Evolutionary conservation across 2,329 filamentous ascomycete genomes (phyloP).

Genomic region (Pseudogymnoascus pannorum): DNA sequence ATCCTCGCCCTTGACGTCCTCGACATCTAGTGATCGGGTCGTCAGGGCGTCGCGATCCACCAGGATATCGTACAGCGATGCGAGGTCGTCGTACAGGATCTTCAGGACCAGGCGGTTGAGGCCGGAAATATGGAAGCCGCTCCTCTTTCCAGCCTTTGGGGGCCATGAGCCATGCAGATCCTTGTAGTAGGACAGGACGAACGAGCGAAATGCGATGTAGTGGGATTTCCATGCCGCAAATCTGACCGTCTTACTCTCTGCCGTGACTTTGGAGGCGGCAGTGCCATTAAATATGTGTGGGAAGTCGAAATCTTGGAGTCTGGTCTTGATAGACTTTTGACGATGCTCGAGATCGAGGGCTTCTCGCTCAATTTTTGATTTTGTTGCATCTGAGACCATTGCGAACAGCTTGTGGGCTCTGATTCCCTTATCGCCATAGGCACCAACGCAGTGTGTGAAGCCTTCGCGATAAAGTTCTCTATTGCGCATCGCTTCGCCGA

Average conservation of each 20-base stretch:
- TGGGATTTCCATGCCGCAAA: conserved; percentile 78
- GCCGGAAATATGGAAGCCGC: conserved; percentile 76
- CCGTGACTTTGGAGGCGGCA: conserved; percentile 71
- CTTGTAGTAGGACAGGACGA: conserved; percentile 56
- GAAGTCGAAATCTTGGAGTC: conserved; percentile 85
- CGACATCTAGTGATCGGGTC: conserved; percentile 60
- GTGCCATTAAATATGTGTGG: conserved; percentile 82
- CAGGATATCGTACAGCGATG: conserved; percentile 78
- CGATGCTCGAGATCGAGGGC: conserved; percentile 71
- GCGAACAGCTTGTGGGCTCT: conserved; percentile 60
- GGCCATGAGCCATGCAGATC: conserved; percentile 71
- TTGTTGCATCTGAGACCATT: conserved; percentile 62
- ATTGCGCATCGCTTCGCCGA: conserved; percentile 81
- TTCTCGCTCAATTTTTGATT: conserved; percentile 73
- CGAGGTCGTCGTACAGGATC: conserved; percentile 79
- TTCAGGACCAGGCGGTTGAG: conserved; percentile 77
- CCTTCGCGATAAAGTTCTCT: conserved; percentile 81
- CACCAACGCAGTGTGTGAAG: conserved; percentile 85
- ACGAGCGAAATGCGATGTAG: conserved; percentile 65
- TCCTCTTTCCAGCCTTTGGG: conserved; percentile 90
- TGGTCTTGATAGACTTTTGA: conserved; percentile 60
- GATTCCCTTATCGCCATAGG: conserved; percentile 50
- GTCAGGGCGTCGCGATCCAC: conserved; percentile 75
- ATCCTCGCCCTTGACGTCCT: conserved; percentile 41
- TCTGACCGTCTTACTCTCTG: conserved; percentile 68